These are phyloP conservation scores for Colletotrichum neosansevieriae DNA, from an alignment of 2,329 filamentous ascomycete species.

Conservation along the genomic window DNA sequence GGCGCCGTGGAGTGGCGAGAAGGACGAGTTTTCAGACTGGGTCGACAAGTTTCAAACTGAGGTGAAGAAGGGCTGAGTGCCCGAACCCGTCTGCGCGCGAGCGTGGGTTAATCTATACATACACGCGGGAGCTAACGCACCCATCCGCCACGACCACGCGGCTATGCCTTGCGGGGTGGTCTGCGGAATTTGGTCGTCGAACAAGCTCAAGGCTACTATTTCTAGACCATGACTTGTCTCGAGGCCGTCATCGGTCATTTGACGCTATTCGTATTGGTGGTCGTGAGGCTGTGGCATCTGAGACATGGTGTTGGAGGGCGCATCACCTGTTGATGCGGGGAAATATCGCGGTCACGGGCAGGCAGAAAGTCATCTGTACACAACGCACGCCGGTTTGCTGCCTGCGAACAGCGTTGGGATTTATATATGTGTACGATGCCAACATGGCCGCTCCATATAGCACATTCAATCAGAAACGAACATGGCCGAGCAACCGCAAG, in stretches of 20 bases:
- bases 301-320: conserved; percentile 29
- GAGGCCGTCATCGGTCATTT: conserved; percentile 32
- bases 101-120: conserved; percentile 9
- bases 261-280: conserved; percentile 14
- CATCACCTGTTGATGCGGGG: conserved; percentile 32
- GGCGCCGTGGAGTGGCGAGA: conserved; percentile 71
- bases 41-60: conserved; percentile 68
- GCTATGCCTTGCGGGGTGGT: neutral
- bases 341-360: conserved; percentile 29
- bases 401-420: neutral
- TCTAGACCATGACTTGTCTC: conserved; percentile 3
- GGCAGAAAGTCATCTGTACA: conserved; percentile 30
- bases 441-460: neutral
- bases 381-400: conserved; percentile 8
- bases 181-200: neutral
- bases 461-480: neutral
- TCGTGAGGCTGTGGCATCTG: conserved; percentile 20
- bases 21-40: conserved; percentile 86
- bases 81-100: neutral
- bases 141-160: conserved; percentile 15
- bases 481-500: conserved; percentile 22
- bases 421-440: conserved; percentile 21
- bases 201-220: neutral
- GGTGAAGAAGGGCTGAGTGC: conserved; percentile 57
- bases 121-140: conserved; percentile 24